Evolutionary conservation across 1,284 basidiomycete species (phyloP), one percentile per base, ranked within the genome.

Genomic region (Cutaneotrichosporon sp.): DNA sequence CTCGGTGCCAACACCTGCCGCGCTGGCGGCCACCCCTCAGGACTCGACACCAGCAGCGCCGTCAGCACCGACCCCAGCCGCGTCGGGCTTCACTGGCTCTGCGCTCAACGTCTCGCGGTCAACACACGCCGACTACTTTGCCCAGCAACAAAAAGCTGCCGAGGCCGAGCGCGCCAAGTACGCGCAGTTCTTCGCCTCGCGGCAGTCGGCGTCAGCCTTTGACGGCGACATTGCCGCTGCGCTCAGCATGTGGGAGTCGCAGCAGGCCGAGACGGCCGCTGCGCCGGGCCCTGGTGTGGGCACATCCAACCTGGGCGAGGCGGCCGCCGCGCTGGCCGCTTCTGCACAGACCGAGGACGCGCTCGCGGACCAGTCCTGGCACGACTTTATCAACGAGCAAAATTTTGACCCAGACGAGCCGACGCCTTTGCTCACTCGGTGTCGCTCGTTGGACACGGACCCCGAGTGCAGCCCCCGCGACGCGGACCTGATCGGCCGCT

Each of bases 321-420:
- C 29, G 9, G 22, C 25, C 5, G 58, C 27, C 10, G 46, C 31
- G 4, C 46, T 60, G 9, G 29, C 45, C 9, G 42, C 27, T n/a
- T 31, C 49, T 1, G 51, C 55, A 9, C n/a, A 46, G 33, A 46
- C 34, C 14, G 64, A 66, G 47, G 64, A 66, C 54, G 64, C 64
- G 29, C 50, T 66, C 14, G 64, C 64, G 16, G 64, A 66, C 46
- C 64, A 66, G 59, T 63, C 61, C n/a, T 66, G 64, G 64, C 64
- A 66, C 62, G 64, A 66, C 50, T 66, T 63, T 53, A 66, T 66
- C 54, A 66, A 66, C 59, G 64, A 66, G 50, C 62, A 66, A 56
- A 66, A 60, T 61, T 66, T 66, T 63, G 64, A 66, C 36, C 60
- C 58, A 29, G 64, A 66, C 56, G 64, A 66, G 58, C 61, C 61